Evolutionary conservation across 805 yeast genomes (phyloP).

Genomic region (Candida ortonii): DNA sequence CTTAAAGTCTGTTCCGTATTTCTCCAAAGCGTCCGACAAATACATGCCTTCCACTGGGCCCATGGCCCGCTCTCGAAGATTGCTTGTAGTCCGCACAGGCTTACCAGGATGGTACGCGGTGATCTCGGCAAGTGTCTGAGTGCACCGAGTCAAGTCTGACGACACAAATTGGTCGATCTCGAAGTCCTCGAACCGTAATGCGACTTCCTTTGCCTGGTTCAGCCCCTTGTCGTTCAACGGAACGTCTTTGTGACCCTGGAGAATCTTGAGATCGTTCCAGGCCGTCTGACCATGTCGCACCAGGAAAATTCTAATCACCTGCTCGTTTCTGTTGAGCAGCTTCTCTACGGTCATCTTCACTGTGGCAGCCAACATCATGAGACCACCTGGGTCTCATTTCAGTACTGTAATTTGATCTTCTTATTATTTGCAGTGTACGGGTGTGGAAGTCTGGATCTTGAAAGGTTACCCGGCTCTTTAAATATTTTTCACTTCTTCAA

Average conservation of each 20-base stretch:
- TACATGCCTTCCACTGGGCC: conserved; percentile 78
- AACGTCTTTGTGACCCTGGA: conserved; percentile 78
- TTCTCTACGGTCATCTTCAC: conserved; percentile 24
- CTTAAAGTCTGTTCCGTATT: conserved; percentile 56
- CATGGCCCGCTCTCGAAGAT: conserved; percentile 72
- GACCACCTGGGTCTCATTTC: too few species aligned
- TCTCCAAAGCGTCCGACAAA: conserved; percentile 57
- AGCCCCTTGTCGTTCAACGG: conserved; percentile 60
- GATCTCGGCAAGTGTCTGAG: conserved; percentile 52
- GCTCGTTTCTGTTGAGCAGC: conserved; percentile 18
- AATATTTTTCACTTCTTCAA: conserved; percentile 1
- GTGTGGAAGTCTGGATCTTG: neutral
- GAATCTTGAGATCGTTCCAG: conserved; percentile 61
- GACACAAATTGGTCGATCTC: conserved; percentile 46
- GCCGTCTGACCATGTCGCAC: conserved; percentile 86
- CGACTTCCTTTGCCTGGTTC: conserved; percentile 58
- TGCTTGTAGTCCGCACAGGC: conserved; percentile 33
- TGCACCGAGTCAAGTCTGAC: conserved; percentile 59
- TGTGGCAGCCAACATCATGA: too few species aligned
- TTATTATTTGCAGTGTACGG: neutral
- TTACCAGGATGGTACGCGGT: conserved; percentile 23
- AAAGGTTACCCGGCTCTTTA: conserved; percentile 4
- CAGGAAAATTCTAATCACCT: conserved; percentile 43
- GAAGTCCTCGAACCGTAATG: conserved; percentile 38
- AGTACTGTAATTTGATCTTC: neutral